phyloP scores from a whole-genome alignment of 2,329 filamentous ascomycete species.

The Clathrospora elynae region DNA sequence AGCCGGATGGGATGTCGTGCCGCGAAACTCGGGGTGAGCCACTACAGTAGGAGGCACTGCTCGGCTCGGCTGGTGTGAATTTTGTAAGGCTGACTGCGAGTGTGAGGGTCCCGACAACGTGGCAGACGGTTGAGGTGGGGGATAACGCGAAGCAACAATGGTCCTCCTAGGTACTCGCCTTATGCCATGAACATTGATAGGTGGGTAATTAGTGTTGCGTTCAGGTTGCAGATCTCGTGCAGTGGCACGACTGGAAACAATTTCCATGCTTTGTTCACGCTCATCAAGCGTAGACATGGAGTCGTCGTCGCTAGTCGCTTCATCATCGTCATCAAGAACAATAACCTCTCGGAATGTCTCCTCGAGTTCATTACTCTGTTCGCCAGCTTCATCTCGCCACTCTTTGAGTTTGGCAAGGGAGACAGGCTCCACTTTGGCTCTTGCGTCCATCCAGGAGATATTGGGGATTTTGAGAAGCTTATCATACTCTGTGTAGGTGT shows the following conservation, averaged over 20 bases:
- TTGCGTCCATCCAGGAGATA: slow-evolving; percentile 62
- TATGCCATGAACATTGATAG: slow-evolving; percentile 18
- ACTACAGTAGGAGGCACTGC: slow-evolving; percentile 4
- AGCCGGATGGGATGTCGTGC: slow-evolving; percentile 13
- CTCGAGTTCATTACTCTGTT: slow-evolving; percentile 60
- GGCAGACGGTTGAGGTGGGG: slow-evolving; percentile 14
- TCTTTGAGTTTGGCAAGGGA: slow-evolving; percentile 63
- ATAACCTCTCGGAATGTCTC: slow-evolving; percentile 69
- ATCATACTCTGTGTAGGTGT: slow-evolving; percentile 67
- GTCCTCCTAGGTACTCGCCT: slow-evolving; percentile 29
- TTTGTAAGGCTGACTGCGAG: slow-evolving; percentile 11
- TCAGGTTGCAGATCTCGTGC: slow-evolving; percentile 41
- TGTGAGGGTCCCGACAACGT: slow-evolving; percentile 13
- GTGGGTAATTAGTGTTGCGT: slow-evolving; percentile 20
- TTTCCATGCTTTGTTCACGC: slow-evolving; percentile 41
- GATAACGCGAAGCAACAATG: slow-evolving; percentile 28
- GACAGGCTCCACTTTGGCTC: slow-evolving; percentile 59
- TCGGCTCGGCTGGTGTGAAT: slow-evolving; percentile 11
- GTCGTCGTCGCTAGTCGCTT: slow-evolving; percentile 50
- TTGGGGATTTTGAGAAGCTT: slow-evolving; percentile 58
- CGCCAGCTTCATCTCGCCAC: slow-evolving; percentile 64
- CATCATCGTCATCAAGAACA: slow-evolving; percentile 66
- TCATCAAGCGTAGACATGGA: slow-evolving; percentile 28
- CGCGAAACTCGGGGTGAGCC: slow-evolving; percentile 6
- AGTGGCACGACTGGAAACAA: slow-evolving; percentile 40